phyloP scores from a whole-genome alignment of 2,329 filamentous ascomycete species.

The Knufia petricola region DNA sequence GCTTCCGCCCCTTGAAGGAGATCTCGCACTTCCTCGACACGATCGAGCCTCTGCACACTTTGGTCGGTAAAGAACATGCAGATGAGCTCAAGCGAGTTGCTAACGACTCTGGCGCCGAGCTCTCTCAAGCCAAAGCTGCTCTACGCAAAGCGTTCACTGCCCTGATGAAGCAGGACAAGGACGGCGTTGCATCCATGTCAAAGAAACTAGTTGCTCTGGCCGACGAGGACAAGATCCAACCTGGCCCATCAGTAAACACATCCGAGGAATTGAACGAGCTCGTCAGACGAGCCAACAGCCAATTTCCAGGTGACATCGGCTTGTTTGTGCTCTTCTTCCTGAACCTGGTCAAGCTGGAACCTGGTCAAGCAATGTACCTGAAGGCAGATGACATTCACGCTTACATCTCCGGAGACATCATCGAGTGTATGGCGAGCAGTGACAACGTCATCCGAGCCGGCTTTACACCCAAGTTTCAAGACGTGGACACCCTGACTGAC shows the following conservation, averaged over 20 bases:
- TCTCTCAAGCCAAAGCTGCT: slow-evolving; percentile 62
- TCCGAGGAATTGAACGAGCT: slow-evolving; percentile 65
- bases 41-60: slow-evolving; percentile 52
- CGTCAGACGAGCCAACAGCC: slow-evolving; percentile 63
- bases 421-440: slow-evolving; percentile 98
- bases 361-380: slow-evolving; percentile 91
- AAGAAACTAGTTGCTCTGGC: slow-evolving; percentile 63
- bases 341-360: slow-evolving; percentile 79
- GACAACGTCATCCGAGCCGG: slow-evolving; percentile 97
- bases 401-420: slow-evolving; percentile 69
- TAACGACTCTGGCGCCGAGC: slow-evolving; percentile 45
- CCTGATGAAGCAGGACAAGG: slow-evolving; percentile 67
- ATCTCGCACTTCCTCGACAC: slow-evolving; percentile 73
- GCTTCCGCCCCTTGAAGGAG: slow-evolving; percentile 79
- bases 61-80: slow-evolving; percentile 58
- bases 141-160: slow-evolving; percentile 66
- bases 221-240: slow-evolving; percentile 28
- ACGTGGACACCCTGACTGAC: slow-evolving; percentile 74
- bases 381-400: slow-evolving; percentile 96
- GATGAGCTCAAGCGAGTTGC: slow-evolving; percentile 45
- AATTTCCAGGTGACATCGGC: slow-evolving; percentile 85
- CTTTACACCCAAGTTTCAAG: slow-evolving; percentile 98
- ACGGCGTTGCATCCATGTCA: slow-evolving; percentile 55
- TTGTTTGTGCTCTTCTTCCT: slow-evolving; percentile 95
- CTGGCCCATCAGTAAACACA: slow-evolving; percentile 55